Base-by-base conservation (phyloP, 805 yeast species). In the Saturnispora silvae region DNA sequence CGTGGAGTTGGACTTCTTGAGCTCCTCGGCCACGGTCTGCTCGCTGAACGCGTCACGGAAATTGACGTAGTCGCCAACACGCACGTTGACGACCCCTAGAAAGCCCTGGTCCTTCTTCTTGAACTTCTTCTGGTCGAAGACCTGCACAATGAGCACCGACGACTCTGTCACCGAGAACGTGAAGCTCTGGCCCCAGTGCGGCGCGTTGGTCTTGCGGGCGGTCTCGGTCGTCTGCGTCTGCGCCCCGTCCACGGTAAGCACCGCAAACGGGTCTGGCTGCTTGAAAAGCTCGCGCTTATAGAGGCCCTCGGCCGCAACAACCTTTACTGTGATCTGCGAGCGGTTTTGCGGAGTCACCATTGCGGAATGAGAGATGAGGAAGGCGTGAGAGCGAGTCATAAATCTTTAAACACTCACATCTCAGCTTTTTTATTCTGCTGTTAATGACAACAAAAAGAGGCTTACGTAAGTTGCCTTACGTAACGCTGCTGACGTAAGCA, bases 81-180 rank as follows among this genome's bases (percentile, higher is more conserved):
- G 70, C 36, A 92, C 72, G 57, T 92, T 92, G 43, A 92, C 92
- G 15, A 92, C 97, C 40, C 99, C 99, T 37, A 92, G 66, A 51
- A 92, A 92, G 4, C 99, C 99, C 60, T 92, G 99, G 57, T 92
- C 98, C 70, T 86, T 87, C 75, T 85, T 86, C 59, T 92, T 92
- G 65, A 92, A 92, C 61, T 92, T 92, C 58, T 86, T 87, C 58
- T 89, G 97, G 59, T 92, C 97, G 61, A 92, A 92, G 6, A 92
- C 92, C 59, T 92, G 97, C 44, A 92, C 75, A 11, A 89, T 94
- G 35, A 92, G 65, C 31, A 87, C 82, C 7, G 94, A 81, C 52
- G 81, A 81, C 51, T 82, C 94, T 35, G 67, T 72, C 28, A 78
- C 81, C 37, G 70, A 71, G 60, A 92, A 86, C 39, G 73, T 72